Percentiles rank a stretch among this genome's conserved stretches.
Evolutionary conservation across 768 basidiomycete species (phyloP).

Genomic region (Pholiota conissans): DNA sequence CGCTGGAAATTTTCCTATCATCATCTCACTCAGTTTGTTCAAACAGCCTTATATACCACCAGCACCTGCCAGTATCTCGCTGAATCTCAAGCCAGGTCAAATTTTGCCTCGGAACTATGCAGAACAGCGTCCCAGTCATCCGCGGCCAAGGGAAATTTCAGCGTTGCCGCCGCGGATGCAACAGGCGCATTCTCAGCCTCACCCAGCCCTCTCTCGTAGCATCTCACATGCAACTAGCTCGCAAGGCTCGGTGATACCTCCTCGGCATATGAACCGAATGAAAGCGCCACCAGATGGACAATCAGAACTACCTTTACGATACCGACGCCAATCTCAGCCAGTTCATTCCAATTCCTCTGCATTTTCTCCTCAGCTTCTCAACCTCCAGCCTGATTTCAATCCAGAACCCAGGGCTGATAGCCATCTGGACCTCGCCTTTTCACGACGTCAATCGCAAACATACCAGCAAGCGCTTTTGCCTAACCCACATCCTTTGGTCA

Average conservation of each 20-base stretch:
- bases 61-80: slow-evolving; percentile 40
- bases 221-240: background rate
- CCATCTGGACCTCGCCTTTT: slow-evolving; percentile 2
- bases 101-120: slow-evolving; percentile 44
- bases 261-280: background rate
- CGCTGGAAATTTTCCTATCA: background rate
- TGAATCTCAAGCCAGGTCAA: slow-evolving; percentile 57
- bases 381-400: background rate
- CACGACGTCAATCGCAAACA: slow-evolving; percentile 14
- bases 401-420: background rate
- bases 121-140: slow-evolving; percentile 14
- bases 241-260: background rate
- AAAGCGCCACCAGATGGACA: background rate
- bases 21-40: slow-evolving; percentile 7
- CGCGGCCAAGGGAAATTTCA: slow-evolving; percentile 14
- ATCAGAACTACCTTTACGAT: background rate
- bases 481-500: background rate
- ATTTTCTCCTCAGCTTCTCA: background rate
- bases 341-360: background rate
- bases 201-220: slow-evolving; percentile 5
- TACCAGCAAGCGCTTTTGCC: slow-evolving; percentile 10
- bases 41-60: slow-evolving; percentile 31
- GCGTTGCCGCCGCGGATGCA: slow-evolving; percentile 2
- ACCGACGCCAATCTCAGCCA: slow-evolving; percentile 4
- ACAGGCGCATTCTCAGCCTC: background rate